Evolutionary conservation across 768 basidiomycete species (phyloP).

Genomic region (Amanita phalloides): DNA sequence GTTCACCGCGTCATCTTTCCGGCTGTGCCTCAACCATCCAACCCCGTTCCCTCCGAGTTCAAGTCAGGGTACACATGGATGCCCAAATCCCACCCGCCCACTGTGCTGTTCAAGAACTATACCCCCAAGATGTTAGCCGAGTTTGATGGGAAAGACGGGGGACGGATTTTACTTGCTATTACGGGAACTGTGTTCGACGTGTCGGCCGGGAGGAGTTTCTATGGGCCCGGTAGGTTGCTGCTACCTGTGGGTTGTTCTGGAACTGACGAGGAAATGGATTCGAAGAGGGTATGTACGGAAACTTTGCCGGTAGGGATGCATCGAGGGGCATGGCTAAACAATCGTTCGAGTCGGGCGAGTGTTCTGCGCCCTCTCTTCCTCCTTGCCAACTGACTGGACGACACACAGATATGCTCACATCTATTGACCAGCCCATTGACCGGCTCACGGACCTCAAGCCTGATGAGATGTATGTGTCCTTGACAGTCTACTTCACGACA

Average conservation of each 20-base stretch:
- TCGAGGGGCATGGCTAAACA: constrained; percentile 97
- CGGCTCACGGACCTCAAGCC: constrained; percentile 65
- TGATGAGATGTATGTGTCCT: constrained; percentile 67
- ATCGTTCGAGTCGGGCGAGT: constrained; percentile 83
- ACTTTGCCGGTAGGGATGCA: constrained; percentile 95
- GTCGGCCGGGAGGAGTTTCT: constrained; percentile 80
- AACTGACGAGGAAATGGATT: not conserved
- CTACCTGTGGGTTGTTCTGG: not conserved
- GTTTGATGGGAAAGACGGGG: constrained; percentile 53
- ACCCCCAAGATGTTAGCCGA: constrained; percentile 67
- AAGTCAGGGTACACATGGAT: constrained; percentile 87
- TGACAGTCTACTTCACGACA: not conserved
- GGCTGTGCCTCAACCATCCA: constrained; percentile 32
- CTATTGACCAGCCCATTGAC: constrained; percentile 80
- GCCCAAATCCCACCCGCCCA: constrained; percentile 72
- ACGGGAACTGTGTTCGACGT: constrained; percentile 90
- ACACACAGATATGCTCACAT: constrained; percentile 75
- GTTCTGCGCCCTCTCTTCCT: not conserved
- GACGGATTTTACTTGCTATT: constrained; percentile 77
- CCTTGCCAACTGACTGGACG: not conserved
- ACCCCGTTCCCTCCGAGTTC: constrained; percentile 52
- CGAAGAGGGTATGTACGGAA: constrained; percentile 90
- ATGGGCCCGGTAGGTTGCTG: constrained; percentile 73
- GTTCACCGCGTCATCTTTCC: constrained; percentile 70
- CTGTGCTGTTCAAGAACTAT: constrained; percentile 66